These are phyloP conservation scores for Cylindricascospora bacillispora DNA, from an alignment of 1,139 yeast genomes.

Conservation along the genomic window DNA sequence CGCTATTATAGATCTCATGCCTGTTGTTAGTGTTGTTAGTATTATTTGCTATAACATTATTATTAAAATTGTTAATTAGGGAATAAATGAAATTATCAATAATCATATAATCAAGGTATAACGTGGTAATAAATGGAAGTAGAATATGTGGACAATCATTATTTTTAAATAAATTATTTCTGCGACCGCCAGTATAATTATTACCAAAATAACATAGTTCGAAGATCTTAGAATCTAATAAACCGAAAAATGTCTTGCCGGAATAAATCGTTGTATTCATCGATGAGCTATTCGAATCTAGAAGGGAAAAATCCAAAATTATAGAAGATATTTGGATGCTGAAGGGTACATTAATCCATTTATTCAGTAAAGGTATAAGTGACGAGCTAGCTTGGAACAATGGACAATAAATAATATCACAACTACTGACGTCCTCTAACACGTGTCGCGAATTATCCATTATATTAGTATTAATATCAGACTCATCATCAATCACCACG, in stretches of 20 bases:
- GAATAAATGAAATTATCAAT: conserved; percentile 12
- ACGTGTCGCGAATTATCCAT: no score
- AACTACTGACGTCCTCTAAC: no score
- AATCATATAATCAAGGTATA: conserved; percentile 11
- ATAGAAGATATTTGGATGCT: conserved; percentile 4
- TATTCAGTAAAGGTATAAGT: conserved; percentile 3
- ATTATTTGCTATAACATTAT: no score
- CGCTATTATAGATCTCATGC: neutral
- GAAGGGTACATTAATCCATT: conserved; percentile 1
- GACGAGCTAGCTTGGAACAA: conserved; percentile 2
- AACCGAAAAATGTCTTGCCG: conserved; percentile 11
- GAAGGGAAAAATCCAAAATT: no score
- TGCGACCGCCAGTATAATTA: neutral
- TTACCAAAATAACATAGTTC: conserved; percentile 2
- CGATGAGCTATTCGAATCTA: conserved; percentile 5
- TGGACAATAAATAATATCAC: conserved; percentile 2
- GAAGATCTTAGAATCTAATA: conserved; percentile 8
- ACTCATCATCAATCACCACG: no score
- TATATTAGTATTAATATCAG: no score
- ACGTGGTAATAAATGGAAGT: conserved; percentile 6
- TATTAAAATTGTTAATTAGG: no score
- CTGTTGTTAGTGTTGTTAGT: no score
- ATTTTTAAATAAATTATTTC: conserved; percentile 1
- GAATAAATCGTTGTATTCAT: no score
- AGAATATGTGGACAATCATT: conserved; percentile 7